Evolutionary conservation across 73 alveolate genomes (phyloP), one percentile per base, ranked within the genome.

Genomic region (Breviolum minutum): DNA sequence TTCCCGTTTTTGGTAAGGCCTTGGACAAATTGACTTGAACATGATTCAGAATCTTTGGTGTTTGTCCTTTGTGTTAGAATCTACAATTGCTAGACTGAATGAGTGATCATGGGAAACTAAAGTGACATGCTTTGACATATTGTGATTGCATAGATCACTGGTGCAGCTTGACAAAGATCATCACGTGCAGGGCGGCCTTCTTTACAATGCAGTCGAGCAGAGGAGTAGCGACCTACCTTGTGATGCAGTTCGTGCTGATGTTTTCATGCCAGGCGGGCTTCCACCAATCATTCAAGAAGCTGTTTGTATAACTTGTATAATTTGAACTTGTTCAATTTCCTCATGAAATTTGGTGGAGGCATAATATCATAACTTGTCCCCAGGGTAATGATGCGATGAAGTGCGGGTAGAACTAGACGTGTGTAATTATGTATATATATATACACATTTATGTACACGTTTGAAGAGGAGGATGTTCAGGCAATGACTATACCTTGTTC

Each of bases 261-360:
- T 91, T 88, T 91, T 91, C 97, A 91, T 91, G 97, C 97, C 97
- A 91, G 97, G 97, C 63, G 8, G 26, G 68, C 20, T 40, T 40
- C 54, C 54, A 0, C 54, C 54, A 40, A 40, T 40, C 54, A 40
- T 40, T 40, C 54, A 40, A n/a, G 16, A 40, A n/a, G 16, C n/a
- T 74, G 13, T 24, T 17, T 68, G n/a, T 22, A 68, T 68, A 22
- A 22, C 2, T 68, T 66, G 74, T 66, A 17, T 66, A 17, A 11
- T 11, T 14, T 22, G 24, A 68, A 14, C 24, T 14, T 68, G n/a
- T 22, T 68, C 77, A 68, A 68, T 1, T 2, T 68, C n/a, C 77
- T 68, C n/a, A 40, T 40, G 54, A 40, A 40, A 40, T 40, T 40
- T 40, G 54, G 54, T 0, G 54, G 54, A 40, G 54, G 54, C 77